Evolutionary conservation across 352 stramenopile genomes (phyloP), one percentile per base, ranked within the genome.

Genomic region (Phytopythium sindhum): DNA sequence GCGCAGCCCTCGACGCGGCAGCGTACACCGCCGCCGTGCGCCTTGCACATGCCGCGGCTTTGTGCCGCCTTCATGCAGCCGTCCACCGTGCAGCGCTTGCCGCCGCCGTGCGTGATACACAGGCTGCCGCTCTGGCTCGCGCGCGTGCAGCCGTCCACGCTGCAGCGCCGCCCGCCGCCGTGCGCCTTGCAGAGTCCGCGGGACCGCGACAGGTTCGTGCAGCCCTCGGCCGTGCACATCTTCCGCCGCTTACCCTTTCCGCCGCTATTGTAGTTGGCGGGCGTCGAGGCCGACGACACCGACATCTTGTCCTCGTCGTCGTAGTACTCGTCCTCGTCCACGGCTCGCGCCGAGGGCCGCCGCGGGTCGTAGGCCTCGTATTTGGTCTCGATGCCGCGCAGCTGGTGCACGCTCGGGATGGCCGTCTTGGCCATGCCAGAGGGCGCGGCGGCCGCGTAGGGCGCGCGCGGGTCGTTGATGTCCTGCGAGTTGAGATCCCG

Each of bases 11-110:
- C 82, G n/a, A 91, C 75, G 53, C 81, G 84, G 63, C 86, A 94
- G n/a, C 86, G 86, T 29, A 91, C 84, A 31, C 86, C 86, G 45
- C 86, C 86, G 21, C 86, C 86, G 55, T 94, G 86, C 10, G 86
- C 86, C 66, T 94, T 94, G 70, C 86, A 94, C 86, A 93, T 93
- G 10, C 86, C 86, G 23, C 84, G 78, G 17, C 80, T 90, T 53
- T 94, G 86, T 12, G 86, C 86, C 26, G 86, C 84, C 63, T 93
- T 94, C 51, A 81, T 66, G 35, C 86, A 94, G 6, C 86, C 84
- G 2, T 91, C 80, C 15, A 94, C 80, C 0, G 84, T 93, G 60
- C 86, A 94, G 45, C 86, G 86, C 71, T 94, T 94, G 62, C 86
- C 86, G 52, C 86, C 86, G 56, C 86, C 86, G 57, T 94, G 86